Percentiles rank a stretch among this genome's conserved stretches.
phyloP scores from a whole-genome alignment of 306 rosid genomes.

The Cucumis melo region DNA sequence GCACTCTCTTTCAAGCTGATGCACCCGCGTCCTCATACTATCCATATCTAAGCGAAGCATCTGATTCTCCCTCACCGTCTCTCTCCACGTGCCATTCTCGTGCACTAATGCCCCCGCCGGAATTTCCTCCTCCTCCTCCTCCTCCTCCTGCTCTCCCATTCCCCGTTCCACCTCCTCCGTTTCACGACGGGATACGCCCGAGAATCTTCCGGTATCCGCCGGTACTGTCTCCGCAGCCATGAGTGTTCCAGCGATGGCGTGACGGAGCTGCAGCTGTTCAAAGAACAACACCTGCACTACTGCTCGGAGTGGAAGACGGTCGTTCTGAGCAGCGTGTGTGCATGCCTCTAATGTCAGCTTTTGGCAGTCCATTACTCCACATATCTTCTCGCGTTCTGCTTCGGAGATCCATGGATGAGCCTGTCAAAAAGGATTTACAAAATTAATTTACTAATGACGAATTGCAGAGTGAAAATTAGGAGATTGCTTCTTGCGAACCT shows the following conservation, averaged over 20 bases:
- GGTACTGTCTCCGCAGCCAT: conserved; percentile 39
- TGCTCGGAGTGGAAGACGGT: conserved; percentile 82
- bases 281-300: conserved; percentile 84
- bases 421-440: conserved; percentile 16
- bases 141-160: conserved; percentile 3
- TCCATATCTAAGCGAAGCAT: conserved; percentile 94
- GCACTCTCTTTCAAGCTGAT: conserved; percentile 85
- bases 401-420: conserved; percentile 77
- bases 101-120: conserved; percentile 15
- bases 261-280: conserved; percentile 95
- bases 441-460: not conserved
- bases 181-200: conserved; percentile 20
- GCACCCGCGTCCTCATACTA: conserved; percentile 99
- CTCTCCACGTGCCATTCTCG: conserved; percentile 46
- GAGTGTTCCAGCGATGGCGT: conserved; percentile 74
- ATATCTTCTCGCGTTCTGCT: conserved; percentile 59
- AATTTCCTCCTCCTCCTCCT: conserved; percentile 14
- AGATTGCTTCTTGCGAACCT: conserved; percentile 28
- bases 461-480: not conserved
- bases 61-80: conserved; percentile 84
- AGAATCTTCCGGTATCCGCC: conserved; percentile 24
- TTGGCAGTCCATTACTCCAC: conserved; percentile 66
- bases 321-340: conserved; percentile 98
- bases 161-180: conserved; percentile 1
- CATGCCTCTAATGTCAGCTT: conserved; percentile 87